Evolutionary conservation across 176 grass and related monocot genomes (phyloP), one percentile per base, ranked within the genome.

Genomic region (Alopecurus myosuroides): DNA sequence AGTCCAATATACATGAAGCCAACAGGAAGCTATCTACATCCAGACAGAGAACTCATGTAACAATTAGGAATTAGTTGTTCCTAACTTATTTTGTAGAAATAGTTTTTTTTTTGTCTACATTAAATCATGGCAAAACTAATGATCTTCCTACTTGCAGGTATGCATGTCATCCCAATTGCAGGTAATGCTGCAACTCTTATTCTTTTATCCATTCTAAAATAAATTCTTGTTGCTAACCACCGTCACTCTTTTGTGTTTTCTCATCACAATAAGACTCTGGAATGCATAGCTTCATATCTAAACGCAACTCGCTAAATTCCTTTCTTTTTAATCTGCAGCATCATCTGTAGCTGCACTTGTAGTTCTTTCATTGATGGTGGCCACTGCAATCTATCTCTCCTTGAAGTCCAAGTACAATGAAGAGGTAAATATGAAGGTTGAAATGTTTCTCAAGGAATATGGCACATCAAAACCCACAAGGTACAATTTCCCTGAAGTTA

Each of bases 391-490:
- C 7, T 94, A 91, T 58, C 19, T 81, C 39, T 76, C 68, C 2
- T 79, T 57, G n/a, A 94, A 82, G 39, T 68, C 80, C 10, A 72
- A 53, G 20, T 81, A 82, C 2, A 81, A 94, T 22, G 46, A 86
- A 82, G 84, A 85, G 41, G 74, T 78, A 53, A 76, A 58, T 61
- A 58, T 91, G 51, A 94, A 85, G 52, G 88, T 94, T 4, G 92
- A 94, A 88, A 74, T 76, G 49, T 94, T 94, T 53, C 92, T 91
- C 20, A 72, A 36, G 61, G 77, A 86, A 13, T 91, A 87, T 48
- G 84, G 31, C 6, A 79, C 77, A 20, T 76, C 82, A 9, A 88
- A 94, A 74, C 88, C 92, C 11, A 91, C 88, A 41, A 77, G 92
- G 56, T 94, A 91, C 63, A 85, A 23, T 34, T 94, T 89, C 66